Percentiles rank a stretch among this genome's conserved stretches.
Conservation (phyloP, 495 filamentous ascomycete species). For the Durotheca rogersii region DNA sequence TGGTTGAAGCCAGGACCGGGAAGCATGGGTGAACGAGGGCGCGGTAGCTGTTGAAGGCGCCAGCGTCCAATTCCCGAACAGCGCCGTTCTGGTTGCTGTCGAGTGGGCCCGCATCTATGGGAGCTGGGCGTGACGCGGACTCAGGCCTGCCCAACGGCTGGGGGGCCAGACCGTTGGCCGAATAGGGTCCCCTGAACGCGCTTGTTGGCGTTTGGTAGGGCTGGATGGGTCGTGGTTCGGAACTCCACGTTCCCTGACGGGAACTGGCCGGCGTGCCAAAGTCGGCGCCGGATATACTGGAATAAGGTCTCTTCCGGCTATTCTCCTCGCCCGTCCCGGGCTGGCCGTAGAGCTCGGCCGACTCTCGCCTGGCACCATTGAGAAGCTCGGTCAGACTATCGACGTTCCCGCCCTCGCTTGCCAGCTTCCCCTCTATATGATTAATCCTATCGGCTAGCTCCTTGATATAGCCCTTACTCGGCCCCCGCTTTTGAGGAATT, state of each 20-base stretch:
- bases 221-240: conserved; percentile 45
- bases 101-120: conserved; percentile 33
- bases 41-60: conserved; percentile 64
- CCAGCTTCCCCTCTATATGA: conserved; percentile 68
- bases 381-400: conserved; percentile 34
- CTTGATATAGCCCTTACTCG: conserved; percentile 98
- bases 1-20: conserved; percentile 70
- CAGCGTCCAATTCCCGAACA: conserved; percentile 44
- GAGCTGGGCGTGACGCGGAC: conserved; percentile 33
- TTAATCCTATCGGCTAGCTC: conserved; percentile 88
- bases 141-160: conserved; percentile 36
- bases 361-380: conserved; percentile 36
- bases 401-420: conserved; percentile 34
- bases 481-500: conserved; percentile 91
- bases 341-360: conserved; percentile 40
- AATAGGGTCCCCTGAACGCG: conserved; percentile 32
- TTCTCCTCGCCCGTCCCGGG: conserved; percentile 39
- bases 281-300: conserved; percentile 46
- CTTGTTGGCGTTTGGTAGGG: conserved; percentile 38
- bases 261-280: conserved; percentile 37
- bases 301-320: conserved; percentile 46
- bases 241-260: conserved; percentile 36
- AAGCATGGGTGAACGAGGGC: conserved; percentile 69
- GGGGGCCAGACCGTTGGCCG: conserved; percentile 47
- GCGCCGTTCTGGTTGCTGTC: conserved; percentile 34